Conservation (phyloP, 2,329 filamentous ascomycete genomes). For the Thelonectria olida region DNA sequence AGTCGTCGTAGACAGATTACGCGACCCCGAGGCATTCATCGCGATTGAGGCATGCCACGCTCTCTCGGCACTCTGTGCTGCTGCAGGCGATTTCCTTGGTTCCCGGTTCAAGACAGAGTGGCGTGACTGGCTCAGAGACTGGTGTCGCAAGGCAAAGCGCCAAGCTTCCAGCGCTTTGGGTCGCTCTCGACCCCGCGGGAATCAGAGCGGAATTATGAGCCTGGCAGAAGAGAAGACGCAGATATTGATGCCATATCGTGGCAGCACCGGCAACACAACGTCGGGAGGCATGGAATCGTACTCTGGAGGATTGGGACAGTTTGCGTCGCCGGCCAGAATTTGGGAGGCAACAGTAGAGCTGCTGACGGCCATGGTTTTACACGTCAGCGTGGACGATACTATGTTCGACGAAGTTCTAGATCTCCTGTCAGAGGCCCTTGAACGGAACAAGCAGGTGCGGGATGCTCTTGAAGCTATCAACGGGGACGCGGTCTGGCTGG, state of each 20-base stretch:
- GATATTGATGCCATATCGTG: slow-evolving; percentile 47
- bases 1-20: slow-evolving; percentile 74
- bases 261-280: slow-evolving; percentile 30
- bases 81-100: slow-evolving; percentile 83
- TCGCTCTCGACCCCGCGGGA: slow-evolving; percentile 26
- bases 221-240: slow-evolving; percentile 29
- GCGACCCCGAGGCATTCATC: slow-evolving; percentile 74
- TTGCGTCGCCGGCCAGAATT: slow-evolving; percentile 68
- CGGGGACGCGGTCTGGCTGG: slow-evolving; percentile 80
- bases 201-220: slow-evolving; percentile 29
- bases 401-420: slow-evolving; percentile 77
- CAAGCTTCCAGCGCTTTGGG: slow-evolving; percentile 44
- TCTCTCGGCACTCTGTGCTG: slow-evolving; percentile 72
- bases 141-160: slow-evolving; percentile 55
- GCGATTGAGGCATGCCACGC: slow-evolving; percentile 75
- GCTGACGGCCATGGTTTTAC: slow-evolving; percentile 67
- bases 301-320: slow-evolving; percentile 60
- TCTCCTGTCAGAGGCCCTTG: slow-evolving; percentile 63
- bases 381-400: slow-evolving; percentile 72
- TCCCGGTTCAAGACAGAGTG: slow-evolving; percentile 80
- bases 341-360: slow-evolving; percentile 71
- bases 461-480: slow-evolving; percentile 71
- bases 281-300: slow-evolving; percentile 17
- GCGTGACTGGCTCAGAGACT: slow-evolving; percentile 62
- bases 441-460: slow-evolving; percentile 57